Conservation (phyloP, 148 eudicot genomes). For the Cornus florida region DNA sequence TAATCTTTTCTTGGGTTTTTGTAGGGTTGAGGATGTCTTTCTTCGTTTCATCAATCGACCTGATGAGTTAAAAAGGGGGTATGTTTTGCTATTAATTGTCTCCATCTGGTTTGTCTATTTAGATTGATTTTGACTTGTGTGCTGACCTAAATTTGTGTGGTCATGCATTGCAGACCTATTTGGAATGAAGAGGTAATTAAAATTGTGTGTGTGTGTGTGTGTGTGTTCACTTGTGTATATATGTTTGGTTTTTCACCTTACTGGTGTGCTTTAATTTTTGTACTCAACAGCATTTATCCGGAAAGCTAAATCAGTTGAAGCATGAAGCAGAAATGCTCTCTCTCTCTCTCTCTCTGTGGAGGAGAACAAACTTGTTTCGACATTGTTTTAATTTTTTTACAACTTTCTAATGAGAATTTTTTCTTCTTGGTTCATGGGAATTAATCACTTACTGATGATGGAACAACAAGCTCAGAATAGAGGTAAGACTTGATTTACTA, state of each 20-base stretch:
- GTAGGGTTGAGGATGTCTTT: conserved; percentile 36
- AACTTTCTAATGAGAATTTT: neutral
- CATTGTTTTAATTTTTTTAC: neutral
- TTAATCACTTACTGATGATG: conserved; percentile 8
- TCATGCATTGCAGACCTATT: conserved; percentile 18
- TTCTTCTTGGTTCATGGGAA: neutral
- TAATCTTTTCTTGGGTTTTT: conserved; percentile 4
- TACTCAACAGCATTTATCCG: conserved; percentile 15
- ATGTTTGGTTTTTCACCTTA: neutral
- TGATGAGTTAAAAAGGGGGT: conserved; percentile 31
- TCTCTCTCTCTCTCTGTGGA: neutral
- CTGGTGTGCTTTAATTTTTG: neutral
- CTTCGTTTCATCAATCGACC: conserved; percentile 27
- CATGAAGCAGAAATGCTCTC: conserved; percentile 32
- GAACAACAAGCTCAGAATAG: conserved; percentile 18
- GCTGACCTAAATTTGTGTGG: neutral
- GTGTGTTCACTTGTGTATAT: neutral
- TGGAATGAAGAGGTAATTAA: conserved; percentile 24
- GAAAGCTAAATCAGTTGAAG: conserved; percentile 25
- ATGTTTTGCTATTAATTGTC: neutral
- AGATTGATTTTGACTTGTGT: neutral
- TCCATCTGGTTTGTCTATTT: neutral
- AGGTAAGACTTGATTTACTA: conserved; percentile 13
- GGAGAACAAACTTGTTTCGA: neutral
- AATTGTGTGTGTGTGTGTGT: neutral